Base-by-base conservation (phyloP, 2,329 filamentous ascomycete genomes). In the Exophiala sideris region DNA sequence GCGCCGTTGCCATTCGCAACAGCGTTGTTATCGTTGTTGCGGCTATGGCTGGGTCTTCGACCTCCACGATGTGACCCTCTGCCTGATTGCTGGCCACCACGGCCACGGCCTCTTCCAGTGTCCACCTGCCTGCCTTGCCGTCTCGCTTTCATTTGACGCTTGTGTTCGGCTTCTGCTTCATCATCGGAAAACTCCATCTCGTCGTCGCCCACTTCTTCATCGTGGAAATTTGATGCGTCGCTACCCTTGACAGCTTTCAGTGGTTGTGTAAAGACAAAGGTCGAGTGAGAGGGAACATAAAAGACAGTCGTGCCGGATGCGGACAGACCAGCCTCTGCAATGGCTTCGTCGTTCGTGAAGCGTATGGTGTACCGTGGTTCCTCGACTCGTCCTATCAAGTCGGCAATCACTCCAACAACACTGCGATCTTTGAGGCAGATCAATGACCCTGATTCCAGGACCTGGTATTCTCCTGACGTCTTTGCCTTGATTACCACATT, bases 131-230 rank as follows among this genome's bases (percentile, higher is more conserved):
- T 82, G 50, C 75, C 76, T 56, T 77, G 74, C 64, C 80, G 83
- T 71, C 86, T 86, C 59, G 84, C 79, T 71, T 91, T 91, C 48
- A 83, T 64, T 56, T 80, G 79, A 52, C 81, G 76, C 73, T 87
- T 95, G 68, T 90, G 84, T 64, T 91, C 89, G 6, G 87, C 87
- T 71, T 99, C 94, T 63, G 89, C 88, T 72, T 99, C 94, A 65
- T 99, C 94, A 63, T 99, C 94, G 0, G 92, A 96, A 69, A 97
- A 97, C 67, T 97, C 94, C 63, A 90, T 82, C 68, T 97, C 92
- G 35, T 95, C 89, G 32, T 88, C 86, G 12, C 75, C 84, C 6
- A 91, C 81, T 73, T 97, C 92, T 70, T 99, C 94, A 63, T 97
- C 94, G 70, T 96, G 88, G 50, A 96, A 80, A 68, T 97, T 97